These are phyloP conservation scores for Theobroma grandiflorum DNA, from an alignment of 441 rosid genomes.

Conservation along the genomic window DNA sequence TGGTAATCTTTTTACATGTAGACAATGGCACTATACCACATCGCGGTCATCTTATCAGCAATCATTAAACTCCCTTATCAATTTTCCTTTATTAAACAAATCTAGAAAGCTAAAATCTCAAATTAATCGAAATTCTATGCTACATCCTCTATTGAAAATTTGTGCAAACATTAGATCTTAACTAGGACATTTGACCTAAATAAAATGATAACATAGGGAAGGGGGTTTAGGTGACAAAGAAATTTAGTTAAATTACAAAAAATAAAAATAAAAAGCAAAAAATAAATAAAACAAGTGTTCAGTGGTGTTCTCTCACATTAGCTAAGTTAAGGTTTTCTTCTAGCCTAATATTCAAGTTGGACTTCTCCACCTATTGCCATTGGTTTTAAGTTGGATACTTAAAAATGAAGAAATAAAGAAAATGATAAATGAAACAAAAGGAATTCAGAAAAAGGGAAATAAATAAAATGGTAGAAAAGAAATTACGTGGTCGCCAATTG, in stretches of 20 bases:
- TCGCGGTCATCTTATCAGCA: not conserved
- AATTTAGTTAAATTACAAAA: too few species aligned
- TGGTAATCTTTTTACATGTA: not conserved
- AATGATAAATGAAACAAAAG: not conserved
- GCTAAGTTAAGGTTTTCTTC: too few species aligned
- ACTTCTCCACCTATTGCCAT: too few species aligned
- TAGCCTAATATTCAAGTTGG: too few species aligned
- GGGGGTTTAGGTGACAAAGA: not conserved
- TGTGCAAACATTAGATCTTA: not conserved
- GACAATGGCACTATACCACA: not conserved
- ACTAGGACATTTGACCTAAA: not conserved
- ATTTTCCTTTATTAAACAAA: not conserved
- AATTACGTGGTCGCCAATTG: not conserved
- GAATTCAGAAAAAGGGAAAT: not conserved
- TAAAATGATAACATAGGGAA: not conserved
- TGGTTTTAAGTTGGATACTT: too few species aligned
- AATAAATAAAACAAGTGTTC: not conserved
- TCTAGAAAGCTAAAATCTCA: not conserved
- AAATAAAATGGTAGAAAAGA: not conserved
- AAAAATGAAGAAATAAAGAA: not conserved
- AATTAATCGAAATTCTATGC: not conserved
- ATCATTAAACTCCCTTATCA: not conserved
- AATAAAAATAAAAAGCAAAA: not conserved
- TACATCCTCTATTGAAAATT: not conserved
- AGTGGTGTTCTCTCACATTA: too few species aligned